phyloP scores from a whole-genome alignment of 805 yeast genomes.

The Candida arabinofermentans region DNA sequence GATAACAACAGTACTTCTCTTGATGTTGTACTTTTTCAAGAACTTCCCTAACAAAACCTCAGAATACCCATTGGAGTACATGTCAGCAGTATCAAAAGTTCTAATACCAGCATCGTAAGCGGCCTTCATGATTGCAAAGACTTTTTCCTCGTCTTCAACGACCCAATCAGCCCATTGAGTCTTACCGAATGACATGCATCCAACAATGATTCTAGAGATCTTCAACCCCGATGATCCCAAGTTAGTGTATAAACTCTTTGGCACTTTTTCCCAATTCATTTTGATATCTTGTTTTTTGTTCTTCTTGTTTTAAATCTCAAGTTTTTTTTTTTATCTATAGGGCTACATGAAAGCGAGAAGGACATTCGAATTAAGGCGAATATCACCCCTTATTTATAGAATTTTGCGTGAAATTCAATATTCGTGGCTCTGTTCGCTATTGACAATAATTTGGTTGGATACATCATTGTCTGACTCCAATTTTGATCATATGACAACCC shows the following conservation, averaged over 20 bases:
- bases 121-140: constrained; percentile 38
- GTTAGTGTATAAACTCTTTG: constrained; percentile 15
- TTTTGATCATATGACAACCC: no score
- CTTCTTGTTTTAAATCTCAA: no score
- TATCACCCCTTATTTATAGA: no score
- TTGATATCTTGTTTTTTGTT: no score
- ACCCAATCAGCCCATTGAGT: constrained; percentile 42
- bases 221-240: constrained; percentile 45
- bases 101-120: constrained; percentile 43
- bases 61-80: constrained; percentile 42
- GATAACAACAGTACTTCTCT: constrained; percentile 52
- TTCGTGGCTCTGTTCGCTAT: no score
- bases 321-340: no score
- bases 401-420: no score
- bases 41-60: constrained; percentile 52
- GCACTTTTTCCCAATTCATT: constrained; percentile 7
- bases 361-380: no score
- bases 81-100: constrained; percentile 49
- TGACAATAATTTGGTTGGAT: no score
- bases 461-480: no score
- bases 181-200: constrained; percentile 49
- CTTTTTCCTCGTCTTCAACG: constrained; percentile 41
- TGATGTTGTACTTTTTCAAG: constrained; percentile 44
- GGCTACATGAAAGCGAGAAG: no score
- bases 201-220: constrained; percentile 46